Evolutionary conservation across 2,329 filamentous ascomycete genomes (phyloP).

Genomic region (Calonectria pseudoreteaudii): DNA sequence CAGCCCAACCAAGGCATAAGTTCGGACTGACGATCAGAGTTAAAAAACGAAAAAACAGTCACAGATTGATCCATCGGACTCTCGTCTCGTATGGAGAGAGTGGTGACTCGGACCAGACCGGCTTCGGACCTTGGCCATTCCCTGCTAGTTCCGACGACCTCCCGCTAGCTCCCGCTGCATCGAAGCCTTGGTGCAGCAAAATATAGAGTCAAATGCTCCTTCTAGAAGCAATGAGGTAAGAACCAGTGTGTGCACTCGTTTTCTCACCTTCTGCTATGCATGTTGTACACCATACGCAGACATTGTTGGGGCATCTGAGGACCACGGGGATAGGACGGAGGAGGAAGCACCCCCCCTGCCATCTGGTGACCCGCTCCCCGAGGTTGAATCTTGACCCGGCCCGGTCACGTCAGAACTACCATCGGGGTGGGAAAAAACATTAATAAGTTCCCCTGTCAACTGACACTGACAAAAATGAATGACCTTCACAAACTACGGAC

Average conservation of each 20-base stretch:
- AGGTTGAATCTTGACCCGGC: not conserved
- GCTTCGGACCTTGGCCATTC: not conserved
- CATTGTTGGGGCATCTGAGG: not conserved
- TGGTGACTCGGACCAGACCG: conserved; percentile 9
- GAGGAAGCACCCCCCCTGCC: not conserved
- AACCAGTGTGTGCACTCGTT: not conserved
- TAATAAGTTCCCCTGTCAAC: not conserved
- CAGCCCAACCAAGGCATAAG: not conserved
- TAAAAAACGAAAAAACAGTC: not conserved
- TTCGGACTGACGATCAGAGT: not conserved
- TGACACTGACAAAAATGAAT: not conserved
- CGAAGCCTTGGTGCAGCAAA: not conserved
- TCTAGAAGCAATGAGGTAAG: not conserved
- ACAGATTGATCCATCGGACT: not conserved
- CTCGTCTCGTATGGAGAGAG: not conserved
- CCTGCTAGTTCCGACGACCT: conserved; percentile 6
- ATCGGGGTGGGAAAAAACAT: not conserved
- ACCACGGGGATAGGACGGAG: not conserved
- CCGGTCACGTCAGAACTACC: not conserved
- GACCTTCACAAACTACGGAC: conserved; percentile 5
- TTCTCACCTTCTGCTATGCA: not conserved
- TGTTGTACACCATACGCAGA: not conserved
- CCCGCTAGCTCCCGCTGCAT: not conserved
- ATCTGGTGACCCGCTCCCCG: not conserved
- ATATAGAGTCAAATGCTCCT: not conserved